Conservation (phyloP, 352 stramenopile species). For the Phytophthora pluvialis region DNA sequence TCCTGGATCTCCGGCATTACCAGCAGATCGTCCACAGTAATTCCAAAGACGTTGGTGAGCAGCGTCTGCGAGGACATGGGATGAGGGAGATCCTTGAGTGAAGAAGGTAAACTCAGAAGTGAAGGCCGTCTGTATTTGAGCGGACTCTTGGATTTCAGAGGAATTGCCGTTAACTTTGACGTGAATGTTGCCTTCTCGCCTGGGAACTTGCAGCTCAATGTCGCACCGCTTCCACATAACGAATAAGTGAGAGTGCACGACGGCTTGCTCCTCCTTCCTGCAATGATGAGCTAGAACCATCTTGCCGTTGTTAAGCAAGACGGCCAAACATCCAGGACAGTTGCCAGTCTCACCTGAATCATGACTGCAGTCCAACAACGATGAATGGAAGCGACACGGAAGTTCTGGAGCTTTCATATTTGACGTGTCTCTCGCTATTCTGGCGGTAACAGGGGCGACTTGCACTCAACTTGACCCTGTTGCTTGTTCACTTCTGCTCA, state of each 20-base stretch:
- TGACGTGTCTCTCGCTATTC: background rate
- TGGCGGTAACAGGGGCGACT: background rate
- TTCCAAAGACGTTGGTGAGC: background rate
- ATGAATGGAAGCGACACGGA: too few species aligned
- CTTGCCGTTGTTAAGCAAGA: too few species aligned
- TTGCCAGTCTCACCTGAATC: too few species aligned
- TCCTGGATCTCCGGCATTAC: constrained; percentile 20
- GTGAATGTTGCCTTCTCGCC: too few species aligned
- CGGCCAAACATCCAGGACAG: too few species aligned
- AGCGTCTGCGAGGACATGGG: constrained; percentile 8
- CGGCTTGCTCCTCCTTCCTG: too few species aligned
- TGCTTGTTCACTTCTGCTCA: constrained; percentile 18
- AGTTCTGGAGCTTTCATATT: background rate
- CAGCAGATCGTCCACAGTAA: constrained; percentile 22
- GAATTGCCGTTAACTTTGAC: background rate
- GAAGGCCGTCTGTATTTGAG: background rate
- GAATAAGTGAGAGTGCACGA: background rate
- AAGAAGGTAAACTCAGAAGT: background rate
- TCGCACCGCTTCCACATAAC: constrained; percentile 7
- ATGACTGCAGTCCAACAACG: too few species aligned
- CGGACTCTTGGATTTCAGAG: background rate
- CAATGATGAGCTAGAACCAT: too few species aligned
- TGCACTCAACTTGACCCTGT: background rate
- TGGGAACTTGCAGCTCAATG: background rate
- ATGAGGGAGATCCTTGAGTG: too few species aligned